Evolutionary conservation across 2,329 filamentous ascomycete species (phyloP).

Genomic region (Chaetomium sp.): DNA sequence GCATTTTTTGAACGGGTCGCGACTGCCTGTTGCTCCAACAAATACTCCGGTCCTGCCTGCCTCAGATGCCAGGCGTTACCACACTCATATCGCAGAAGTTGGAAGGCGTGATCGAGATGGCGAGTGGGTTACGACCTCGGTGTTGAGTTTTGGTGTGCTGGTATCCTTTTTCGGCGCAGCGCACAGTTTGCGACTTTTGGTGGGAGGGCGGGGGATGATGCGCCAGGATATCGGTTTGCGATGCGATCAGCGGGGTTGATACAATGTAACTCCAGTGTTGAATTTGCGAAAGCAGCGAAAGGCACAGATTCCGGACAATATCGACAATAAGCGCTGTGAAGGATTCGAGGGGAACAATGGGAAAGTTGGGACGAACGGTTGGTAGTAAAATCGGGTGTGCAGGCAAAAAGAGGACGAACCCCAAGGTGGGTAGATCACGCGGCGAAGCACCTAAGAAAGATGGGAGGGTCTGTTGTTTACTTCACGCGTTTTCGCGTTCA

Average conservation of each 20-base stretch:
- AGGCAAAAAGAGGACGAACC: background rate
- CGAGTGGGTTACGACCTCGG: background rate
- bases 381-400: slow-evolving; percentile 11
- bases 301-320: slow-evolving; percentile 1
- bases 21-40: slow-evolving; percentile 12
- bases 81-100: slow-evolving; percentile 12
- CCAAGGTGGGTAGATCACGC: slow-evolving; percentile 14
- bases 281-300: slow-evolving; percentile 3
- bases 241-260: slow-evolving; percentile 21
- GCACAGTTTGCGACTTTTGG: slow-evolving; percentile 3
- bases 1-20: slow-evolving; percentile 11
- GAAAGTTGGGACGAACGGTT: background rate
- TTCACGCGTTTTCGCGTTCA: slow-evolving; percentile 22
- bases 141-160: background rate
- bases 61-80: slow-evolving; percentile 10
- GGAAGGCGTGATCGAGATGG: slow-evolving; percentile 1
- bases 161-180: background rate
- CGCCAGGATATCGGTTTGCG: slow-evolving; percentile 15
- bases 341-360: background rate
- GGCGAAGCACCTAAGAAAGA: slow-evolving; percentile 17
- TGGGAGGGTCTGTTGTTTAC: slow-evolving; percentile 22
- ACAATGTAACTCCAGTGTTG: slow-evolving; percentile 9
- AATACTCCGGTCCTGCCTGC: slow-evolving; percentile 10
- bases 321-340: background rate
- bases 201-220: slow-evolving; percentile 6